These are phyloP conservation scores for Magnaporthiopsis rhizophila DNA, from an alignment of 2,329 filamentous ascomycete species.

Conservation along the genomic window DNA sequence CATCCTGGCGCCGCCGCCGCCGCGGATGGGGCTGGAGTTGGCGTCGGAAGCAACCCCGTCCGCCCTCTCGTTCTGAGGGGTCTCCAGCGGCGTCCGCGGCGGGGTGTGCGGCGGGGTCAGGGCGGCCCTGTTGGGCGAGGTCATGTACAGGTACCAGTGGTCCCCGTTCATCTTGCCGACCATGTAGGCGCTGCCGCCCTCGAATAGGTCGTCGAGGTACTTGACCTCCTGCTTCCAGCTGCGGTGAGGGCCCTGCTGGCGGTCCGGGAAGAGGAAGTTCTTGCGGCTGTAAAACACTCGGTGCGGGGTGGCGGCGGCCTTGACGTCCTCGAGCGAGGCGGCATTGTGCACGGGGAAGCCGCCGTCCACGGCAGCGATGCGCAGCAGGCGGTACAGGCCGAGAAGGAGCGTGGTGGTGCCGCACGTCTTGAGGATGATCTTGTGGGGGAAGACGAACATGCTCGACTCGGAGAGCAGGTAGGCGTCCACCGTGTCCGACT, in stretches of 20 bases:
- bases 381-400: constrained; percentile 81
- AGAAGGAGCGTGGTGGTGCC: constrained; percentile 91
- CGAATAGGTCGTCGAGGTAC: constrained; percentile 85
- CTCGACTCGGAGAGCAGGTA: constrained; percentile 97
- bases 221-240: constrained; percentile 97
- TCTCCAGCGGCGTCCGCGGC: constrained; percentile 37
- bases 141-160: constrained; percentile 98
- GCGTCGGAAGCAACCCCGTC: neutral
- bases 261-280: constrained; percentile 94
- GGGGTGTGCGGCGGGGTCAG: constrained; percentile 76
- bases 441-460: constrained; percentile 99
- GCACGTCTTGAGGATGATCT: constrained; percentile 96
- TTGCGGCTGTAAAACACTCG: constrained; percentile 98
- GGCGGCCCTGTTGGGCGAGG: constrained; percentile 63
- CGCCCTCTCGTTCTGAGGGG: neutral
- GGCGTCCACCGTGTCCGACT: constrained; percentile 89
- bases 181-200: constrained; percentile 94
- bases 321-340: constrained; percentile 55
- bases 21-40: neutral
- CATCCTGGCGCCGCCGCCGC: constrained; percentile 19
- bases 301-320: constrained; percentile 77
- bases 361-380: constrained; percentile 79
- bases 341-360: constrained; percentile 81
- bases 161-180: constrained; percentile 99
- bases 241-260: constrained; percentile 86